Evolutionary conservation across 75 land plant genomes (phyloP).

Genomic region (Selaginella tamariscina): DNA sequence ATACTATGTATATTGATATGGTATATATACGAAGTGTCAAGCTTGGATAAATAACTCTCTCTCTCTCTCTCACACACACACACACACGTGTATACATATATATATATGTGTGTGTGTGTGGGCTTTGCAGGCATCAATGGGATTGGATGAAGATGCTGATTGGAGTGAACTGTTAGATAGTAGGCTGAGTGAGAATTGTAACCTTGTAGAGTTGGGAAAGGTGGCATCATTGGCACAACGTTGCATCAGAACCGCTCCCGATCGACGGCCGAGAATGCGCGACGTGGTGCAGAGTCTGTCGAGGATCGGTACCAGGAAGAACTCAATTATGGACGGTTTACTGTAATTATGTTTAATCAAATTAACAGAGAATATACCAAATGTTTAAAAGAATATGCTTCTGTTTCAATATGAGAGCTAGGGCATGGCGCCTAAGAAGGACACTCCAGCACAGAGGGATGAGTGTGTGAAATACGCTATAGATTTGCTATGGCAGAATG

Average conservation of each 20-base stretch:
- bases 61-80: no score
- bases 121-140: constrained; percentile 18
- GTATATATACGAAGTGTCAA: no score
- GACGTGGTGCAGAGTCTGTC: constrained; percentile 52
- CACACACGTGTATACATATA: no score
- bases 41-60: no score
- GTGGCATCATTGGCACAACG: constrained; percentile 55
- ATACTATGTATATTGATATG: not conserved
- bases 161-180: constrained; percentile 20
- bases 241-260: constrained; percentile 44
- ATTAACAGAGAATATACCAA: no score
- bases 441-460: not conserved
- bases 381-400: constrained; percentile 2
- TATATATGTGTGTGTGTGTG: no score
- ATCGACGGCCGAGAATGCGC: constrained; percentile 65
- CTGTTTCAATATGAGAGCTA: no score
- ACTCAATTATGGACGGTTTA: not conserved
- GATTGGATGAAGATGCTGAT: constrained; percentile 11
- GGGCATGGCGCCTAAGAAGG: constrained; percentile 1
- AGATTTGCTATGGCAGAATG: not conserved
- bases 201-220: constrained; percentile 40
- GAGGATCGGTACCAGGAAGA: constrained; percentile 30
- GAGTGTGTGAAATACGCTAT: constrained; percentile 5
- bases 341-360: no score
- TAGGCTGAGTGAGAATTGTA: constrained; percentile 21